Evolutionary conservation across 2,329 filamentous ascomycete species (phyloP).

Genomic region (Colletotrichum siamense): DNA sequence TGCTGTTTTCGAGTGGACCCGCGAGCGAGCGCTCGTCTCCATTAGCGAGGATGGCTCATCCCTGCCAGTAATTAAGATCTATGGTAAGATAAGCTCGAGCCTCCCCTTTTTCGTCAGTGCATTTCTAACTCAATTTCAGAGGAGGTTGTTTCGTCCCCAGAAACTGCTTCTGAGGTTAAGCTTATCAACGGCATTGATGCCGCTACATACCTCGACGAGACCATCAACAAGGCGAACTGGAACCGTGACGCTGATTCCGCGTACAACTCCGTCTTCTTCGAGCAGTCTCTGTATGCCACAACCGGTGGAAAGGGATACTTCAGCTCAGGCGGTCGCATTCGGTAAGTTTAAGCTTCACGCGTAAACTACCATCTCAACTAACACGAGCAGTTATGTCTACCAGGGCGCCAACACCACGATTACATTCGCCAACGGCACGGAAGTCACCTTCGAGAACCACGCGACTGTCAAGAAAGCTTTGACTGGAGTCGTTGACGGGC

Average conservation of each 20-base stretch:
- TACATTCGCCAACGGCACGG: constrained; percentile 41
- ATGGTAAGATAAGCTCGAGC: background rate
- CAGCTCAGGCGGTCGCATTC: constrained; percentile 31
- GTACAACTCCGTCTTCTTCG: constrained; percentile 45
- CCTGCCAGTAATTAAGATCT: constrained; percentile 54
- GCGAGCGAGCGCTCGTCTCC: constrained; percentile 44
- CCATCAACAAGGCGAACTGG: constrained; percentile 22
- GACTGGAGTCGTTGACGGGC: constrained; percentile 34
- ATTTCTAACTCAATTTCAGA: background rate
- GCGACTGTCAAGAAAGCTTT: constrained; percentile 34
- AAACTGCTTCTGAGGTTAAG: constrained; percentile 27
- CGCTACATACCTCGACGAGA: constrained; percentile 25
- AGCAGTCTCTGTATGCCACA: constrained; percentile 24
- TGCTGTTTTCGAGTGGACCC: constrained; percentile 40
- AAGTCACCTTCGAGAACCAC: constrained; percentile 31
- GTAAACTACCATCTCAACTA: background rate
- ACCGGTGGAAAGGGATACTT: constrained; percentile 32
- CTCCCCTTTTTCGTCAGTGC: background rate
- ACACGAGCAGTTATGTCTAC: constrained; percentile 23
- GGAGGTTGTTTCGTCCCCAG: constrained; percentile 35
- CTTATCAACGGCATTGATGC: constrained; percentile 32
- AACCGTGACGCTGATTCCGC: constrained; percentile 32
- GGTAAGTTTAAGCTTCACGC: background rate
- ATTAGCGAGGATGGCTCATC: constrained; percentile 39
- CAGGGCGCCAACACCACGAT: constrained; percentile 38